phyloP scores from a whole-genome alignment of 176 grass and related monocot genomes.

The Carex littledalei region DNA sequence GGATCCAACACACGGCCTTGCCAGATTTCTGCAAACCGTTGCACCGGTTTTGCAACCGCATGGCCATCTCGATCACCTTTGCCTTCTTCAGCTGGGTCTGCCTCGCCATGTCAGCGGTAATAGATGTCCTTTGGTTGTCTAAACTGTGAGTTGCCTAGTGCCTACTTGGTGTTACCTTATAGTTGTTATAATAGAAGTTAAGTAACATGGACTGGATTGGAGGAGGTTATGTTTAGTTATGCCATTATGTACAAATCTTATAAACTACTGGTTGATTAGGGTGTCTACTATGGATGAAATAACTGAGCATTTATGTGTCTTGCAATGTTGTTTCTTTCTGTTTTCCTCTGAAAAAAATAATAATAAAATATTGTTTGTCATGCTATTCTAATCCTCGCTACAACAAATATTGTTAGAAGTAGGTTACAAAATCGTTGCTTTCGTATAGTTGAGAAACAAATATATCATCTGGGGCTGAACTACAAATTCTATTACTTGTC shows the following conservation, averaged over 20 bases:
- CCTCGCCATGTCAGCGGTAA: constrained; percentile 32
- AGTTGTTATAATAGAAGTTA: not conserved
- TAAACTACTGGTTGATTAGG: not conserved
- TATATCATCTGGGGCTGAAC: not conserved
- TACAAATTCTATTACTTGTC: not conserved
- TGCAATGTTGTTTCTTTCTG: not conserved
- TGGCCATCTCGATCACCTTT: constrained; percentile 49
- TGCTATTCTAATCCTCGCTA: not conserved
- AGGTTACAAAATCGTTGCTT: not conserved
- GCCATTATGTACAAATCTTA: not conserved
- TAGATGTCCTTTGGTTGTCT: constrained; percentile 55
- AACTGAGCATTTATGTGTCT: not conserved
- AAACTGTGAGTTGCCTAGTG: constrained; percentile 7
- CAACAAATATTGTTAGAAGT: not conserved
- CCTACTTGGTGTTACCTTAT: not conserved
- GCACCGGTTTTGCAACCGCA: constrained; percentile 59
- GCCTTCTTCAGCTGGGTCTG: constrained; percentile 53
- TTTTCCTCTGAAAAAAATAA: not conserved
- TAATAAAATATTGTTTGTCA: not conserved
- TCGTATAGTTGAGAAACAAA: not conserved
- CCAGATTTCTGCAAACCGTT: constrained; percentile 75
- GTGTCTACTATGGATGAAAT: not conserved
- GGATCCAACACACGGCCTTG: constrained; percentile 50
- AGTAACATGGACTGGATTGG: not conserved
- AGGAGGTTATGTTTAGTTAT: not conserved